These are phyloP conservation scores for Debaryomycetaceae sp. DNA, from an alignment of 1,139 yeast genomes.

Conservation along the genomic window DNA sequence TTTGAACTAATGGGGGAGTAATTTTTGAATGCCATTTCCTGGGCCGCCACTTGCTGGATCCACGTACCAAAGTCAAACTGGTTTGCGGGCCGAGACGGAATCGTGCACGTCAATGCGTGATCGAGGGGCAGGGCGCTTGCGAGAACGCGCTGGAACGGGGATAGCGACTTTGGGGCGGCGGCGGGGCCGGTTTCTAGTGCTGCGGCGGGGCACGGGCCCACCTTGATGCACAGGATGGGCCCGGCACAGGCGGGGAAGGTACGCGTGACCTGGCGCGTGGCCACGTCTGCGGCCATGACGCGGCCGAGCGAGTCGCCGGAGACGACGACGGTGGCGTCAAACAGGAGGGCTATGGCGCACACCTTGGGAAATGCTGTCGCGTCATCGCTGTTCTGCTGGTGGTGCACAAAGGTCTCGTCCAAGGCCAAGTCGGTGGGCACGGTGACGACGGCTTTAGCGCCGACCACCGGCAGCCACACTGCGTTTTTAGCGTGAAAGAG, in stretches of 20 bases:
- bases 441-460: slow-evolving; percentile 43
- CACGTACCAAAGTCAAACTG: slow-evolving; percentile 24
- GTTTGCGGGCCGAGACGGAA: slow-evolving; percentile 5
- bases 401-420: slow-evolving; percentile 47
- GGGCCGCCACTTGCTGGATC: slow-evolving; percentile 34
- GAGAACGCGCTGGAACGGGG: slow-evolving; percentile 51
- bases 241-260: slow-evolving; percentile 46
- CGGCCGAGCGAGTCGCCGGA: slow-evolving; percentile 70
- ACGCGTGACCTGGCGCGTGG: slow-evolving; percentile 66
- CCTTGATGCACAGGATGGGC: slow-evolving; percentile 19
- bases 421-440: slow-evolving; percentile 40
- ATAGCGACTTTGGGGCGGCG: slow-evolving; percentile 33
- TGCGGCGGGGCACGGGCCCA: slow-evolving; percentile 4
- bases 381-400: slow-evolving; percentile 18
- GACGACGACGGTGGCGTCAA: slow-evolving; percentile 66
- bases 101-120: slow-evolving; percentile 43
- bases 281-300: slow-evolving; percentile 59
- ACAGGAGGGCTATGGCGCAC: slow-evolving; percentile 46
- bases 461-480: slow-evolving; percentile 46
- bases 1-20: slow-evolving; percentile 26
- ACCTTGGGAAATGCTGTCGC: slow-evolving; percentile 15
- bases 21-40: slow-evolving; percentile 42
- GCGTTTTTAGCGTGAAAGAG: slow-evolving; percentile 36
- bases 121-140: slow-evolving; percentile 30
- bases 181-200: slow-evolving; percentile 3